These are phyloP conservation scores for Hibiscus syriacus DNA, from an alignment of 345 rosid species.

Conservation along the genomic window DNA sequence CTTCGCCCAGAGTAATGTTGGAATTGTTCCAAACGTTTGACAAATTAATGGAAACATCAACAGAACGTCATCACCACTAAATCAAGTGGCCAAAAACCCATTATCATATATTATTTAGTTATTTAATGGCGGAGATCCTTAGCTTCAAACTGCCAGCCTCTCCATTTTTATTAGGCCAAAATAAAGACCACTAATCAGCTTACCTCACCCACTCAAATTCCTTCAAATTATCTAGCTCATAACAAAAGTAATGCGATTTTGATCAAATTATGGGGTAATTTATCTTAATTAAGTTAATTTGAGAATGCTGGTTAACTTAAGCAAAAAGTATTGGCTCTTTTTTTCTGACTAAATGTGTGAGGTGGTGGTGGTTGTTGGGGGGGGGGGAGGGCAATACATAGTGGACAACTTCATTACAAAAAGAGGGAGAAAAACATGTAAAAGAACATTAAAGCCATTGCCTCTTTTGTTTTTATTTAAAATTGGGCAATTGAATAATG, in stretches of 20 bases:
- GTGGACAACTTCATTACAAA: neutral
- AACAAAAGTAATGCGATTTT: too few species aligned
- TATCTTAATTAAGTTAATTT: too few species aligned
- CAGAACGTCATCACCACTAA: slow-evolving; percentile 4
- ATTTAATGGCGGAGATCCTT: slow-evolving; percentile 6
- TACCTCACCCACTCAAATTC: neutral
- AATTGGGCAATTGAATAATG: neutral
- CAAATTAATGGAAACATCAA: neutral
- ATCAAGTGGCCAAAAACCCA: neutral
- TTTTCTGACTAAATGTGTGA: slow-evolving; percentile 9
- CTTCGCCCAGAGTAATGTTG: too few species aligned
- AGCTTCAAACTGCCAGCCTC: slow-evolving; percentile 10
- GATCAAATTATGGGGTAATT: too few species aligned
- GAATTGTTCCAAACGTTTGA: neutral
- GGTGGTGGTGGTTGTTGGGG: too few species aligned
- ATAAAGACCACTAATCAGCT: neutral
- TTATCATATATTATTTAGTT: neutral
- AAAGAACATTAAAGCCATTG: neutral
- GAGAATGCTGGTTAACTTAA: too few species aligned
- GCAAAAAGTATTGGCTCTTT: slow-evolving; percentile 19
- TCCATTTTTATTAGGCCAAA: too few species aligned
- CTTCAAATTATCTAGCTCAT: too few species aligned
- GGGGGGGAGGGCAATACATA: too few species aligned
- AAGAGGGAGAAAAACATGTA: neutral
- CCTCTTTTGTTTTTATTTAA: neutral